Base-by-base conservation (phyloP, 192 early-diverging fungal genomes). In the Backusella sp. region DNA sequence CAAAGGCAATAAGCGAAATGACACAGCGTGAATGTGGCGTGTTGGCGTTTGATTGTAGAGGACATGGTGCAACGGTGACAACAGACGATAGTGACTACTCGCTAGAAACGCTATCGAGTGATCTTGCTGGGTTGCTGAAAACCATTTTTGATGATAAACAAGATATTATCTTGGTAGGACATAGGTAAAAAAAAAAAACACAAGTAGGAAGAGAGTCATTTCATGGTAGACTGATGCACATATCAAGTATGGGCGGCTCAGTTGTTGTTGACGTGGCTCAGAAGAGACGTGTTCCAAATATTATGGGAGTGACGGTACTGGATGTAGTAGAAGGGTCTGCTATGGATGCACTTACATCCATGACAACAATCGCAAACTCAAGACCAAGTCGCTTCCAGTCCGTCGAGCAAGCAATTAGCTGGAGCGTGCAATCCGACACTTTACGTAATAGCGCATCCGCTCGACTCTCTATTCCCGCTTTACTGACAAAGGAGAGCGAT, bases 261-360 rank as follows among this genome's bases (percentile, higher is more conserved):
- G 92, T 95, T 19, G 88, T 91, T 14, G 86, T 89, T 7, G 86
- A 94, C 73, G 89, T 83, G 6, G 91, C 89, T 0, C 84, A 83
- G 26, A 84, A 86, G 32, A 74, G 77, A 49, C 69, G 80, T 76
- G 72, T 93, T 8, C 52, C 76, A 19, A 84, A 85, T 30, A 68
- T 94, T 0, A 66, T 86, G 11, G 93, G 94, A 1, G 80, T 95
- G 11, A 87, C 88, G 4, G 88, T 94, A 0, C 73, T 95, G 17
- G 94, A 95, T 79, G 91, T 95, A 39, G 93, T 94, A 37, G 94
- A 95, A 80, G 94, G 94, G 2, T 86, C 86, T 8, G 90, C 90
- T 8, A 78, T 90, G 68, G 89, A 91, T 70, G 84, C 90, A 44
- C 52, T 91, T 42, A 68, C 82, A 2, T 76, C 79, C 56, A 88